Base-by-base conservation (phyloP, 2,329 filamentous ascomycete genomes). In the Claviceps arundinis region DNA sequence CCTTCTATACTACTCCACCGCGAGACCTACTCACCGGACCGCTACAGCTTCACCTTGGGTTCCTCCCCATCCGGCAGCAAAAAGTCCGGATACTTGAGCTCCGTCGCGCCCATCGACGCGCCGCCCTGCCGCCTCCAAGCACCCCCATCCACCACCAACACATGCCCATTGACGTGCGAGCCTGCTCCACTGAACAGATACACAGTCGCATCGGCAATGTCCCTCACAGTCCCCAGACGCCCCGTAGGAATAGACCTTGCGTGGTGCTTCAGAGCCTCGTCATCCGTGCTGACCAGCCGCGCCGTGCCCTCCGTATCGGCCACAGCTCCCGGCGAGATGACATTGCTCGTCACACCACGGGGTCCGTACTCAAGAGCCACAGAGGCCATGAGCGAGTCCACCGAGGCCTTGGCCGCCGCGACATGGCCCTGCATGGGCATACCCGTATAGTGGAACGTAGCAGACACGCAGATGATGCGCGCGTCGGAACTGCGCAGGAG, bases 131-230 rank as follows among this genome's bases (percentile, higher is more conserved):
- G 63, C 55, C 77, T 71, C 78, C 78, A 82, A 1, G 74, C 70
- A 0, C 70, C 77, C 34, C 81, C 81, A 59, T 86, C 81, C 58
- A 87, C 87, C 37, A 95, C 86, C 38, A 96, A 69, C 3, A 81
- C 79, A 58, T 89, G 83, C 1, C 89, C 93, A 58, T 87, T 95
- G 47, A 97, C 81, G 65, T 87, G 95, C 64, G 84, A 89, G 1
- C 84, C 91, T 0, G 88, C 82, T 46, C 95, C 87, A 46, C 85
- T 87, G 64, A 96, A 93, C 52, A 97, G 67, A 61, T 83, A 98
- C 0, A 97, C 80, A 0, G 91, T 96, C 1, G 91, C 87, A 67
- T 98, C 91, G 0, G 89, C 86, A 61, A 98, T 89, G 63, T 98
- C 91, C 57, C 85, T 85, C 26, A 95, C 81, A 0, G 79, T 79